Conservation (phyloP, 208 protist genomes). For the Acanthamoeba lenticulata region DNA sequence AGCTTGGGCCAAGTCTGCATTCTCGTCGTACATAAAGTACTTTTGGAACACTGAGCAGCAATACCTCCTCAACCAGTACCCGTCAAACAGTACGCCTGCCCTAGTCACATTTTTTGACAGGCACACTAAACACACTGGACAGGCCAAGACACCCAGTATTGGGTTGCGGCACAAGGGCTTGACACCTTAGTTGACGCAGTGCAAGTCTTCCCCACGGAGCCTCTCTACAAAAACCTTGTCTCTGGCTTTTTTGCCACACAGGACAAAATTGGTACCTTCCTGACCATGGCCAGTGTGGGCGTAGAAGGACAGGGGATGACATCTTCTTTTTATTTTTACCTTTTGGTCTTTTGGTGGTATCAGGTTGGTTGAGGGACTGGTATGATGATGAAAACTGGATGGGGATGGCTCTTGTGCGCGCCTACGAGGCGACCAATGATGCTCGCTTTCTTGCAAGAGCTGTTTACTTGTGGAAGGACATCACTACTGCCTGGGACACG, state of each 20-base stretch:
- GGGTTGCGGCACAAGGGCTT: background rate
- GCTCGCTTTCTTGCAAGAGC: background rate
- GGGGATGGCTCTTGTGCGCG: background rate
- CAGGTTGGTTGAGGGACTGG: background rate
- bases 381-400: constrained; percentile 10
- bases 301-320: background rate
- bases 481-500: background rate
- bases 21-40: too few relatives aligned
- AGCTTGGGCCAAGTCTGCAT: too few relatives aligned
- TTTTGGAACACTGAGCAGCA: too few relatives aligned
- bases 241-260: background rate
- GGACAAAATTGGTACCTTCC: background rate
- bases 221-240: background rate
- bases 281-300: too few relatives aligned
- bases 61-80: background rate
- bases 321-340: too few relatives aligned
- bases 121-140: too few relatives aligned
- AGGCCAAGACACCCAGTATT: background rate
- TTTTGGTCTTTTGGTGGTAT: too few relatives aligned
- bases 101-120: background rate
- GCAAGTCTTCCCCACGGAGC: background rate
- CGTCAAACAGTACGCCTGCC: too few relatives aligned
- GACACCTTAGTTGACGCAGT: background rate
- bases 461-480: background rate
- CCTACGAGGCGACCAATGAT: background rate